These are phyloP conservation scores for Saccharomycopsis capsularis DNA, from an alignment of 805 yeast species.

Conservation along the genomic window DNA sequence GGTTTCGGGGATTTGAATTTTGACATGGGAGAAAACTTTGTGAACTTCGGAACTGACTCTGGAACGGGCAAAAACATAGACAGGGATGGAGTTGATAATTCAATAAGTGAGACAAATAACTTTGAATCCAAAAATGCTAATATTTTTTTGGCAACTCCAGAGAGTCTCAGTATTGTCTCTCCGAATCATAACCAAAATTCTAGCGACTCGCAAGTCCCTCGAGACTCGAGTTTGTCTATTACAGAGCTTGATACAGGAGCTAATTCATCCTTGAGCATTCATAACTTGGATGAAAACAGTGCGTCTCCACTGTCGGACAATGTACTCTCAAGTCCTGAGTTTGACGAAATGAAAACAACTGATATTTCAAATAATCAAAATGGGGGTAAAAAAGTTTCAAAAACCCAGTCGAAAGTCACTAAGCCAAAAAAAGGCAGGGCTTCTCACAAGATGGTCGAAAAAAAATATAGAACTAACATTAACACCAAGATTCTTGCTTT, in stretches of 20 bases:
- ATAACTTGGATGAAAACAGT: no score
- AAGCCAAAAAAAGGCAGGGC: constrained; percentile 49
- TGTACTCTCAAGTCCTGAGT: background rate
- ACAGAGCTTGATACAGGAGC: background rate
- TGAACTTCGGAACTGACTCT: background rate
- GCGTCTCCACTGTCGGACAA: background rate
- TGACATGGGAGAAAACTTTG: background rate
- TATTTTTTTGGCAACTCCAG: background rate
- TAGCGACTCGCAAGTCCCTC: background rate
- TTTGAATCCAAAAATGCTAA: background rate
- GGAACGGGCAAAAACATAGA: background rate
- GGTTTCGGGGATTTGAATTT: background rate
- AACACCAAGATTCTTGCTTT: constrained; percentile 62
- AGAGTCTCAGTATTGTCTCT: background rate
- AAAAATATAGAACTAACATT: constrained; percentile 72
- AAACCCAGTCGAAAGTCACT: background rate
- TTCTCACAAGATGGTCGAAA: constrained; percentile 75
- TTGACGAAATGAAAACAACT: background rate
- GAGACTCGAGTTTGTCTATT: background rate
- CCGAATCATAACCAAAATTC: background rate
- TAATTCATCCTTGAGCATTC: background rate
- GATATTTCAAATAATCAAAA: no score
- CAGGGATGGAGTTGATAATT: background rate
- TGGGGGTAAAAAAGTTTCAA: no score
- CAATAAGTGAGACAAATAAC: background rate